Conservation (phyloP, 805 yeast species). For the Ogataea siamensis region DNA sequence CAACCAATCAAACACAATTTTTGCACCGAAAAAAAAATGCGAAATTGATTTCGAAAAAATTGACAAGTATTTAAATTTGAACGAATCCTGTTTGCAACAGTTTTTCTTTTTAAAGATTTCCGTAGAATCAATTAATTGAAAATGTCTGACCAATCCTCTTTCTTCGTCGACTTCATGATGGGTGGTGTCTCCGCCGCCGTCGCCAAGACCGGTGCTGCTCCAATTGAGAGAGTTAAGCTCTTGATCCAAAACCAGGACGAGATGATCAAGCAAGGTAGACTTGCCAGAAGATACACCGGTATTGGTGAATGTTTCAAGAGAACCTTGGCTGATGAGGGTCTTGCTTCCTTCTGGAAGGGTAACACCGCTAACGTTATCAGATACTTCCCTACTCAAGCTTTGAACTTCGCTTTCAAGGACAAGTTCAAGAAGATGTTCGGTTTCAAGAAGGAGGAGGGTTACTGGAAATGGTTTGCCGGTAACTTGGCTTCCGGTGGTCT, state of each 20-base stretch:
- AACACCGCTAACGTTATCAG: slow-evolving; percentile 98
- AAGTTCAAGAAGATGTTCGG: slow-evolving; percentile 94
- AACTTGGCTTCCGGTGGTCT: slow-evolving; percentile 98
- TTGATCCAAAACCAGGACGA: slow-evolving; percentile 97
- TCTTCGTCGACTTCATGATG: slow-evolving; percentile 77
- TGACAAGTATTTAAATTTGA: slow-evolving; percentile 24
- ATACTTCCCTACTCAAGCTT: slow-evolving; percentile 99
- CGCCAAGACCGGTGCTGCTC: slow-evolving; percentile 97
- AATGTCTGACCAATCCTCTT: slow-evolving; percentile 44
- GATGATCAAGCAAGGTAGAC: slow-evolving; percentile 97
- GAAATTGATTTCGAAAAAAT: slow-evolving; percentile 20
- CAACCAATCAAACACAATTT: slow-evolving; percentile 18
- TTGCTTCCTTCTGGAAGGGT: slow-evolving; percentile 97
- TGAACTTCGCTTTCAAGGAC: slow-evolving; percentile 98
- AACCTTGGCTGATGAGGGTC: slow-evolving; percentile 93
- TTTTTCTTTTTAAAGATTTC: slow-evolving; percentile 16
- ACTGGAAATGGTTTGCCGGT: slow-evolving; percentile 95
- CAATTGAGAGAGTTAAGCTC: slow-evolving; percentile 95
- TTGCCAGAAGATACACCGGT: slow-evolving; percentile 83
- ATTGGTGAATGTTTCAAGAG: slow-evolving; percentile 90
- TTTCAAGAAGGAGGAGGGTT: slow-evolving; percentile 93
- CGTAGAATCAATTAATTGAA: slow-evolving; percentile 17
- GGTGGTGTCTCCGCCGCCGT: slow-evolving; percentile 99
- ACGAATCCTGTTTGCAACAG: slow-evolving; percentile 16
- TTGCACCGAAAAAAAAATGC: slow-evolving; percentile 15